Evolutionary conservation across 306 rosid genomes (phyloP), one percentile per base, ranked within the genome.

Genomic region (Psophocarpus tetragonolobus): DNA sequence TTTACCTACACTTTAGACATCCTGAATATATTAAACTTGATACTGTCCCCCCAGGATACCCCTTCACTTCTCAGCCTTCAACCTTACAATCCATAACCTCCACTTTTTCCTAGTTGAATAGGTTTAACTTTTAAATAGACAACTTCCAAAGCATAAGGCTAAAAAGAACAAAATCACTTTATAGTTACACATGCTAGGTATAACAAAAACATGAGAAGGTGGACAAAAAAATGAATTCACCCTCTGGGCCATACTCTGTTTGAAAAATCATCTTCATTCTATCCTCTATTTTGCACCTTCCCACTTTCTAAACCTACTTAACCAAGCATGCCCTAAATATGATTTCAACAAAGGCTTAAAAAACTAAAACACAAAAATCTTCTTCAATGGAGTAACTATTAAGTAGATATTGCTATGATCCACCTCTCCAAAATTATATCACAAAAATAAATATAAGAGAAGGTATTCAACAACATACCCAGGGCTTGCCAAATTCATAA

Each of bases 401-500:
- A 38, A 17, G 12, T 41, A 38, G 29, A 65, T 45, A 66, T 10
- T 76, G 42, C 35, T 33, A 56, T 15, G 53, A 72, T 68, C 50
- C 58, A 68, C 23, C 60, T 30, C 44, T 18, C 10, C 14, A 6
- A 63, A 69, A 76, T 39, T 51, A 53, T 29, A 14, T 50, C 30
- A 30, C 61, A 74, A 23, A 71, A 44, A 15, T 23, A 41, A 63
- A 76, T 36, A 35, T 41, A 73, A 39, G 50, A 73, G 36, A 66
- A 71, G 35, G 24, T 83, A 77, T 50, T 76, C 53, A 84, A 68
- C 79, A 84, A 82, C 96, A 64, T 93, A 96, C 99, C 94, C 96
- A 68, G 99, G 99, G 84, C 94, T 87, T 32, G 98, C 98, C 21
- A 92, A 88, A 84, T 87, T 85, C 89, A 96, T 86, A 83, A 96